A percentile compares a stretch with the other conserved stretches of the same genome.
Conservation (phyloP, 495 filamentous ascomycete species). For the Rhypophila decipiens region DNA sequence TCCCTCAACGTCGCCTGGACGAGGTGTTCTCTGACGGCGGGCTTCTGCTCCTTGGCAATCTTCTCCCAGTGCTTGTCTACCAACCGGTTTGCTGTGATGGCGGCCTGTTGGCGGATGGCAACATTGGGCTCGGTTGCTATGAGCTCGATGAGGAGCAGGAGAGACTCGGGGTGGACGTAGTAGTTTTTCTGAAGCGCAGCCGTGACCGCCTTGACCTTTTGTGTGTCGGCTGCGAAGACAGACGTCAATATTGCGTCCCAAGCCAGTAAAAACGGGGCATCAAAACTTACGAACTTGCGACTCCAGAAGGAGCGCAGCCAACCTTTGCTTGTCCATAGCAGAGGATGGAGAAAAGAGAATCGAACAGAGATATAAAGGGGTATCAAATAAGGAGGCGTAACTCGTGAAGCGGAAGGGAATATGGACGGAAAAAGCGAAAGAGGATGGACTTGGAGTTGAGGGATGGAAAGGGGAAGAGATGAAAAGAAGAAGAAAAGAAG, state of each 20-base stretch:
- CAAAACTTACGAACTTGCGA: slow-evolving; percentile 62
- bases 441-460: not conserved
- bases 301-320: slow-evolving; percentile 68
- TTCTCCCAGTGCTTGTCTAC: slow-evolving; percentile 86
- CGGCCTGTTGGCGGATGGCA: slow-evolving; percentile 77
- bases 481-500: slow-evolving; percentile 10
- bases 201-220: slow-evolving; percentile 83
- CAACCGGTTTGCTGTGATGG: slow-evolving; percentile 76
- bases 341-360: not conserved
- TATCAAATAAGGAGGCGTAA: slow-evolving; percentile 19
- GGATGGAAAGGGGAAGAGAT: slow-evolving; percentile 1
- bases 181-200: slow-evolving; percentile 82
- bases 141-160: slow-evolving; percentile 78
- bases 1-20: slow-evolving; percentile 77
- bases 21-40: slow-evolving; percentile 69
- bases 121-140: slow-evolving; percentile 65
- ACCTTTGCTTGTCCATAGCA: slow-evolving; percentile 66
- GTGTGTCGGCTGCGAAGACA: slow-evolving; percentile 59
- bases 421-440: slow-evolving; percentile 5
- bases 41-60: slow-evolving; percentile 51
- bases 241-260: slow-evolving; percentile 1
- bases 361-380: slow-evolving; percentile 15
- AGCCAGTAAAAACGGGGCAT: not conserved
- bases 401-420: slow-evolving; percentile 2
- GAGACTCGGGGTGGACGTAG: slow-evolving; percentile 76